A percentile compares a stretch with the other conserved stretches of the same genome.
phyloP scores from a whole-genome alignment of 2,329 filamentous ascomycete genomes.

The Clonostachys sp. region DNA sequence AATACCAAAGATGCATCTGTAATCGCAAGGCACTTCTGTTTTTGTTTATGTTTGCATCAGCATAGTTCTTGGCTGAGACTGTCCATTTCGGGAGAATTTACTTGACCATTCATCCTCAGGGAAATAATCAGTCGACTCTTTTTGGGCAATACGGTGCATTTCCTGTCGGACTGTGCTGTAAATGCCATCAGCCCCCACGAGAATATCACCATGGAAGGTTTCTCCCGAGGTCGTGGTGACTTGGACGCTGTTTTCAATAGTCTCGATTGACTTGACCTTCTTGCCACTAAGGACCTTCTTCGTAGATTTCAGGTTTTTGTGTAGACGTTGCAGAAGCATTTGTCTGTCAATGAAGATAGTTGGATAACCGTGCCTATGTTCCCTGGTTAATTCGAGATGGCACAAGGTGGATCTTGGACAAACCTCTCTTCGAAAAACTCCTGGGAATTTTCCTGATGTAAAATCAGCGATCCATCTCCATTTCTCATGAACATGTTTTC shows the following conservation, averaged over 20 bases:
- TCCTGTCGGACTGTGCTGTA: constrained; percentile 23
- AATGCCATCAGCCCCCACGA: constrained; percentile 30
- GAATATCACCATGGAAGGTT: constrained; percentile 17
- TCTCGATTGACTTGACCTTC: background rate
- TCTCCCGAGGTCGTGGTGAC: constrained; percentile 23
- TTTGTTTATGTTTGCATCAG: background rate
- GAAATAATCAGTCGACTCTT: constrained; percentile 14
- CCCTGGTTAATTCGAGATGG: background rate
- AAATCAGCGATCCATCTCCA: too few species aligned
- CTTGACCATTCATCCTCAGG: constrained; percentile 6
- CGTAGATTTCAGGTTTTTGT: constrained; percentile 20
- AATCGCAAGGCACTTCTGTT: constrained; percentile 9
- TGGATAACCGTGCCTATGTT: constrained; percentile 14
- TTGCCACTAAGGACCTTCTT: constrained; percentile 2
- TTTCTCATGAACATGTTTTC: background rate
- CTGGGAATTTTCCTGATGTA: background rate
- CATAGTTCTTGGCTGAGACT: too few species aligned
- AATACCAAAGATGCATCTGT: constrained; percentile 28
- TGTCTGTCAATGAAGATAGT: constrained; percentile 24
- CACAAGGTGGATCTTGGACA: background rate
- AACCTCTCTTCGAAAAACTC: background rate
- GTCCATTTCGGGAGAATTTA: background rate
- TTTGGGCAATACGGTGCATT: constrained; percentile 11
- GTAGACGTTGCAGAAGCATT: constrained; percentile 20
- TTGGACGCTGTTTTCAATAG: constrained; percentile 4